These are phyloP conservation scores for Trichoderma aggressivum DNA, from an alignment of 2,329 filamentous ascomycete species.

Conservation along the genomic window DNA sequence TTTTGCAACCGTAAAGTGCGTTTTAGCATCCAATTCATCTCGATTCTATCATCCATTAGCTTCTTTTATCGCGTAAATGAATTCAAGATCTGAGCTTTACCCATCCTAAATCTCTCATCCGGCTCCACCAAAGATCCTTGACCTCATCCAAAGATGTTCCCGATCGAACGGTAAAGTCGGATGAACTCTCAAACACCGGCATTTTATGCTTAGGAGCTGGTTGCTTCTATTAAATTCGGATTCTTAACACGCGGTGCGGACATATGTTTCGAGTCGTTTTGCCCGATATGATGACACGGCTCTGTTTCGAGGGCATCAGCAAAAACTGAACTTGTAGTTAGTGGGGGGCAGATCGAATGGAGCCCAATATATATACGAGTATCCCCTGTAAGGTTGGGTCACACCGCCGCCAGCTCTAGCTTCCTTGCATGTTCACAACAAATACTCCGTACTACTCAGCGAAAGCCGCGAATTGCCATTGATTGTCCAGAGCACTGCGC, in stretches of 20 bases:
- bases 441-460: not conserved
- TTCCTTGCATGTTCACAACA: not conserved
- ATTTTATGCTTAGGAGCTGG: not conserved
- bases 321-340: not conserved
- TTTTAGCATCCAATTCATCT: slow-evolving; percentile 3
- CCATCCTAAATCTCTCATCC: not conserved
- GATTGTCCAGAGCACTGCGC: not conserved
- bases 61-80: not conserved
- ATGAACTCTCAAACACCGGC: not conserved
- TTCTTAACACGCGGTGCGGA: too few species aligned
- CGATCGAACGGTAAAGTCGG: not conserved
- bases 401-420: not conserved
- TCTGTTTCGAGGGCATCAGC: too few species aligned
- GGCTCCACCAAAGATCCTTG: not conserved
- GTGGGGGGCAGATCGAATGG: not conserved
- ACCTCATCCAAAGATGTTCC: not conserved
- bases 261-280: not conserved
- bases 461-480: not conserved
- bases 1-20: not conserved
- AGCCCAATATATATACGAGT: not conserved
- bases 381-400: not conserved
- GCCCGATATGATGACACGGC: not conserved
- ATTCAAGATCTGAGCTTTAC: not conserved
- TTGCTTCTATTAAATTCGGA: not conserved
- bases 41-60: not conserved